Percentiles rank a stretch among this genome's conserved stretches.
Conservation (phyloP, 768 basidiomycete species). For the Mycena vulgaris region DNA sequence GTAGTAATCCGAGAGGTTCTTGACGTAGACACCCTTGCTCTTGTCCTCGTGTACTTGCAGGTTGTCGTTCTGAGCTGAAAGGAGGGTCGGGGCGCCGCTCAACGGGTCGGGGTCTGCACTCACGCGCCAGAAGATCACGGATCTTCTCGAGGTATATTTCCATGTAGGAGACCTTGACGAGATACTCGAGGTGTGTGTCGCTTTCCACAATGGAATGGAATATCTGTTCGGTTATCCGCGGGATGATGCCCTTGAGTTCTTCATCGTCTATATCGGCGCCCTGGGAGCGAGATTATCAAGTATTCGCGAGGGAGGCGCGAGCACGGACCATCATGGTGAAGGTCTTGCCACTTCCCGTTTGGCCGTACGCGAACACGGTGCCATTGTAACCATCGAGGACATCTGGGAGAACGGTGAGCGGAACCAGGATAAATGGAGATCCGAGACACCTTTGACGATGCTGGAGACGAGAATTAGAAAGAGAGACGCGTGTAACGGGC, state of each 20-base stretch:
- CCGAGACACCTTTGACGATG: constrained; percentile 85
- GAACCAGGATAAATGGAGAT: constrained; percentile 16
- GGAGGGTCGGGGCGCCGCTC: constrained; percentile 22
- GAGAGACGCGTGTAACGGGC: constrained; percentile 26
- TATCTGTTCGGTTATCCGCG: constrained; percentile 98
- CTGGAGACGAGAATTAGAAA: constrained; percentile 56
- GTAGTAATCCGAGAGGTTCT: constrained; percentile 97
- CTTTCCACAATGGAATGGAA: constrained; percentile 98
- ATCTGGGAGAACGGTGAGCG: constrained; percentile 67
- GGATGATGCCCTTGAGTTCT: constrained; percentile 96
- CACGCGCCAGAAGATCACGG: constrained; percentile 95
- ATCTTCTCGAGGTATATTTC: constrained; percentile 99
- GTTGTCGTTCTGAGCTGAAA: constrained; percentile 94
- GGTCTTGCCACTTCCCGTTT: constrained; percentile 92
- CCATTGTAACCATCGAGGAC: constrained; percentile 99
- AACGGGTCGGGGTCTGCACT: constrained; percentile 52
- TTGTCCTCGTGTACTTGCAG: constrained; percentile 99
- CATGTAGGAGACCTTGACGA: constrained; percentile 99
- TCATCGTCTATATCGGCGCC: constrained; percentile 97
- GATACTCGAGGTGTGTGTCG: constrained; percentile 95
- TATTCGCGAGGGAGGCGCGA: constrained; percentile 30
- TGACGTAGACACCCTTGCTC: constrained; percentile 96
- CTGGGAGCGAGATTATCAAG: constrained; percentile 58
- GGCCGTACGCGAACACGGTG: constrained; percentile 91
- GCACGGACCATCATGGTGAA: constrained; percentile 97